Evolutionary conservation across 2,329 filamentous ascomycete genomes (phyloP).

Genomic region (Fusarium anguioides): DNA sequence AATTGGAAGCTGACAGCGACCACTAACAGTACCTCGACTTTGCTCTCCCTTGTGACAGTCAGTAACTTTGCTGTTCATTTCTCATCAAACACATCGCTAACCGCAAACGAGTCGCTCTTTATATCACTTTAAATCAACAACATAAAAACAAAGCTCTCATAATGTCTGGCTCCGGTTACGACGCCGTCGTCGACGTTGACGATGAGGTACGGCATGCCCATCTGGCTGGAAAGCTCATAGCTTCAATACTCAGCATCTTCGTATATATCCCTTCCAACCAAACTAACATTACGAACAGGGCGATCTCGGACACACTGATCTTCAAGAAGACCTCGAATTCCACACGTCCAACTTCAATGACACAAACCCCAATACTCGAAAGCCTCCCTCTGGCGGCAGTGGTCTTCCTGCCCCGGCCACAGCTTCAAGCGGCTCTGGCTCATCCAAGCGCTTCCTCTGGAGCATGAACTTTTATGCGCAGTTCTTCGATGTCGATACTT

Average conservation of each 20-base stretch:
- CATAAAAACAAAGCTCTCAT: slow-evolving; percentile 34
- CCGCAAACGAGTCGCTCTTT: neutral
- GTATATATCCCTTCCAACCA: neutral
- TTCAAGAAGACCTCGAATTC: slow-evolving; percentile 99
- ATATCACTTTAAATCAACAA: neutral
- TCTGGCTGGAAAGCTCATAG: slow-evolving; percentile 19
- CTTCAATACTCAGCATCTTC: neutral
- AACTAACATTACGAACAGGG: slow-evolving; percentile 66
- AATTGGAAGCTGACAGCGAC: slow-evolving; percentile 38
- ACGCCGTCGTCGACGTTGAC: slow-evolving; percentile 97
- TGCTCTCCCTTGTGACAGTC: slow-evolving; percentile 22
- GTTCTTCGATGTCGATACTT: slow-evolving; percentile 98
- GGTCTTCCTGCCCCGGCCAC: slow-evolving; percentile 70
- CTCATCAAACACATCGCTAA: neutral
- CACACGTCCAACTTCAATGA: slow-evolving; percentile 89
- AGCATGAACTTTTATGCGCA: slow-evolving; percentile 92
- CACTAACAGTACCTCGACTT: slow-evolving; percentile 23
- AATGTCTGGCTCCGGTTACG: slow-evolving; percentile 90
- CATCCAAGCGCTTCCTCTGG: slow-evolving; percentile 92
- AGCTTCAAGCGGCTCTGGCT: slow-evolving; percentile 53
- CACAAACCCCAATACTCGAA: slow-evolving; percentile 60
- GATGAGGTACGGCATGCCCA: slow-evolving; percentile 74
- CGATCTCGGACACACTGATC: slow-evolving; percentile 96
- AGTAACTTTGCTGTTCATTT: slow-evolving; percentile 5
- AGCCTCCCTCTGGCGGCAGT: slow-evolving; percentile 56